Conservation (phyloP, 805 yeast species). For the Metschnikowia noctiluminum region DNA sequence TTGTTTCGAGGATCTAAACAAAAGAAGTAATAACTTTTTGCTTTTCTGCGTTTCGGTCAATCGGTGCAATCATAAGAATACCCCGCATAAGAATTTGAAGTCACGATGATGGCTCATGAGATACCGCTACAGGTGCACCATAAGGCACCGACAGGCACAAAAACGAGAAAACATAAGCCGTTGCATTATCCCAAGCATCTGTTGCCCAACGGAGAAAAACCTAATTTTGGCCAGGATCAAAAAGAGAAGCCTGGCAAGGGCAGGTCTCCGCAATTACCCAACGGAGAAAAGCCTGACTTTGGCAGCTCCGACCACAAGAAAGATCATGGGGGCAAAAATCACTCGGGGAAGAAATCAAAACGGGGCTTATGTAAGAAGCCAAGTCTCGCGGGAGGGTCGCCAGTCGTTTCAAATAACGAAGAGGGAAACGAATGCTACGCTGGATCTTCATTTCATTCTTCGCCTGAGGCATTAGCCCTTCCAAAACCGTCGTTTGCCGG, state of each 20-base stretch:
- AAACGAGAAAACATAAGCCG: constrained; percentile 16
- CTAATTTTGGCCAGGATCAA: constrained; percentile 22
- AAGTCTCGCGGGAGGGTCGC: not conserved
- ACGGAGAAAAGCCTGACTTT: constrained; percentile 24
- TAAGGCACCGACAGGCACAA: constrained; percentile 12
- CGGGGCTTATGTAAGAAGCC: constrained; percentile 5
- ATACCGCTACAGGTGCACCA: constrained; percentile 26
- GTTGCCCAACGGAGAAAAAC: constrained; percentile 31
- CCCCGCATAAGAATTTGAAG: constrained; percentile 1
- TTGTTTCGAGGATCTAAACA: not conserved
- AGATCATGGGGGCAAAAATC: not conserved
- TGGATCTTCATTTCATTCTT: constrained; percentile 54
- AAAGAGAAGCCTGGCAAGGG: constrained; percentile 10
- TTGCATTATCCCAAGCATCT: constrained; percentile 16
- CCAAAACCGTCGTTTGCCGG: constrained; percentile 52
- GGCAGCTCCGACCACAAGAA: constrained; percentile 16
- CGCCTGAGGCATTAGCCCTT: constrained; percentile 53
- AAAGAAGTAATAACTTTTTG: not conserved
- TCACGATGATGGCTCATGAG: constrained; percentile 28
- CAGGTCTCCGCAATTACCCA: constrained; percentile 19
- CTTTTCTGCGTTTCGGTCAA: not conserved
- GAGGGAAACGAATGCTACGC: constrained; percentile 40
- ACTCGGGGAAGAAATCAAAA: constrained; percentile 5
- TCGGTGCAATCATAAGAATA: not conserved
- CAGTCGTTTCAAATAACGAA: not conserved